Evolutionary conservation across 495 filamentous ascomycete species (phyloP).

Genomic region (Podospora comata): DNA sequence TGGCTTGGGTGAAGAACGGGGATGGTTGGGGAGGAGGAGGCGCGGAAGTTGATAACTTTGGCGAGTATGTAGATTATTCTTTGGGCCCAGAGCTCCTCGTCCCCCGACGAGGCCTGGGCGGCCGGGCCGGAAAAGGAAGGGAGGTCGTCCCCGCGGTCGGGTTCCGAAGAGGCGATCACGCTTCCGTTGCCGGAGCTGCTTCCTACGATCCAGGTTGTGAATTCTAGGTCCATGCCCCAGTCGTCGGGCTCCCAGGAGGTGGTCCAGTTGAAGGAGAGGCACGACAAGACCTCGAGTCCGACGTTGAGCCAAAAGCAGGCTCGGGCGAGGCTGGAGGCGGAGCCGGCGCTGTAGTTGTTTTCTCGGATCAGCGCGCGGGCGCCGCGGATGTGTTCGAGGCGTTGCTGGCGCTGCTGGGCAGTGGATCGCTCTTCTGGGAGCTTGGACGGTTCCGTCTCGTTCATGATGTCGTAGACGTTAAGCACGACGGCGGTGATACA

Average conservation of each 20-base stretch:
- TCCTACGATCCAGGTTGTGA: constrained; percentile 37
- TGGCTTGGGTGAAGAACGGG: constrained; percentile 47
- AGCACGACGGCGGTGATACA: constrained; percentile 86
- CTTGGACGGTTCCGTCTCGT: constrained; percentile 38
- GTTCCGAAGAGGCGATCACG: constrained; percentile 49
- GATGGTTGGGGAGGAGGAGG: constrained; percentile 41
- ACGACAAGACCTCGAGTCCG: constrained; percentile 83
- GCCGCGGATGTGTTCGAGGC: constrained; percentile 84
- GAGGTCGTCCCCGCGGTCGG: constrained; percentile 66
- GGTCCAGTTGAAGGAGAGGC: constrained; percentile 82
- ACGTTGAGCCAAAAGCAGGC: constrained; percentile 96
- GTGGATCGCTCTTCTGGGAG: not conserved
- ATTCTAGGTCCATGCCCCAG: constrained; percentile 86
- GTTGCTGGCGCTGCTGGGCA: constrained; percentile 53
- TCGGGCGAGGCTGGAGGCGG: constrained; percentile 66
- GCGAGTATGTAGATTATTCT: constrained; percentile 87
- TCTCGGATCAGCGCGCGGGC: constrained; percentile 86
- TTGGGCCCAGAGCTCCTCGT: constrained; percentile 88
- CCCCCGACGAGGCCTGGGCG: constrained; percentile 60
- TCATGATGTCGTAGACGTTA: constrained; percentile 92
- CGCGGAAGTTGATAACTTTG: constrained; percentile 81
- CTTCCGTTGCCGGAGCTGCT: constrained; percentile 18
- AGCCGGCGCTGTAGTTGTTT: constrained; percentile 82
- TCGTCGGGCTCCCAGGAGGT: constrained; percentile 88
- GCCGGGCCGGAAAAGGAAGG: constrained; percentile 67